Percentiles rank a stretch among this genome's conserved stretches.
phyloP scores from a whole-genome alignment of 192 early-diverging fungal species.

The Coemansia sp. region DNA sequence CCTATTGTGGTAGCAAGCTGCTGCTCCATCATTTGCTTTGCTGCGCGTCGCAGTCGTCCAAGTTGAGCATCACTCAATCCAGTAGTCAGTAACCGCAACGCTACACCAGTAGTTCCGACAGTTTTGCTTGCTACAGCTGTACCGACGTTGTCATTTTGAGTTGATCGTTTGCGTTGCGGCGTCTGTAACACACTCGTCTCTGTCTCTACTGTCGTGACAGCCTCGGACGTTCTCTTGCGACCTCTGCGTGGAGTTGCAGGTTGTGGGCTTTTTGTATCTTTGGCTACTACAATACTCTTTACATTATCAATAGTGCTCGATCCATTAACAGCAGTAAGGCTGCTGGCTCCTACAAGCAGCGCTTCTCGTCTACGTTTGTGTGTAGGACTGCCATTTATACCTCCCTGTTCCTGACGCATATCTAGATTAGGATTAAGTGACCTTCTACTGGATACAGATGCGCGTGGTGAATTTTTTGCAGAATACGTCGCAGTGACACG shows the following conservation, averaged over 20 bases:
- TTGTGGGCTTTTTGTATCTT: not conserved
- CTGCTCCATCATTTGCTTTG: constrained; percentile 7
- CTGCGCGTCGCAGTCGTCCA: constrained; percentile 17
- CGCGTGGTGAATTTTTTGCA: not conserved
- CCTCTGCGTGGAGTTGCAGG: not conserved
- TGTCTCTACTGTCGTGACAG: not conserved
- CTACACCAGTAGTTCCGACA: not conserved
- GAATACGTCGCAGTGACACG: not conserved
- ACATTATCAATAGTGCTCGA: not conserved
- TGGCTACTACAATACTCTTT: not conserved
- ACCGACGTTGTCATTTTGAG: not conserved
- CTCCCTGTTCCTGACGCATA: not conserved
- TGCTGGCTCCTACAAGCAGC: not conserved
- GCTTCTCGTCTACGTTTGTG: not conserved
- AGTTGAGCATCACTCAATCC: constrained; percentile 24
- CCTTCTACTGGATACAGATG: not conserved
- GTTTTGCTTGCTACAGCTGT: not conserved
- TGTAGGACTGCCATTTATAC: not conserved
- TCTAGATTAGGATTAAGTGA: not conserved
- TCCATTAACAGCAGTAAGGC: not conserved
- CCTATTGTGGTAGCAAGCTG: not conserved
- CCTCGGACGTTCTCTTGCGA: not conserved
- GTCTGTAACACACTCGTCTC: not conserved
- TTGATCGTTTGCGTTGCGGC: not conserved
- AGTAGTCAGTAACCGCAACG: constrained; percentile 18